Base-by-base conservation (phyloP, 2,329 filamentous ascomycete species). In the Neonectria ditissima region DNA sequence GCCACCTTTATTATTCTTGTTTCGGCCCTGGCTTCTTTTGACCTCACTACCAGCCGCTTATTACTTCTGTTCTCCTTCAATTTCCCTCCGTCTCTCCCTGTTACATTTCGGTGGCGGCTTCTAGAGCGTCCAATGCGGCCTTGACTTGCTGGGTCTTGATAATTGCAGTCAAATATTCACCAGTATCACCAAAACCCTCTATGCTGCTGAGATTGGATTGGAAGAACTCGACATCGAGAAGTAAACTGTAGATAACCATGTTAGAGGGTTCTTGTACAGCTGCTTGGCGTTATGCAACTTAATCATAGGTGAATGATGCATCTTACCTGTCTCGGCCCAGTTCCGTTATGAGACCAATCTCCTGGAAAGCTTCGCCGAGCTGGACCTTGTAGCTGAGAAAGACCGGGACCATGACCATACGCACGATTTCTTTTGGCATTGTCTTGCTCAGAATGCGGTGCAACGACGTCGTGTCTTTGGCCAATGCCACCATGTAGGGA, bases 391-490 rank as follows among this genome's bases (percentile, higher is more conserved):
- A 97, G 76, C 88, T 93, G 39, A 86, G 83, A 77, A 97, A 97
- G 1, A 97, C 93, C 1, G 92, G 91, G 18, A 85, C 82, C 92
- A 97, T 97, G 73, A 97, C 97, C 80, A 92, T 88, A 57, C 86
- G 84, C 2, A 97, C 90, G 1, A 91, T 90, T 57, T 86, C 84
- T 67, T 96, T 92, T 0, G 91, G 90, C 24, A 97, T 82, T 76
- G 97, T 91, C 75, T 93, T 94, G 64, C 87, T 90, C 64, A 97
- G 83, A 10, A 96, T 94, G 58, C 93, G 90, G 74, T 97, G 91
- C 65, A 97, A 81, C 1, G 91, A 95, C 4, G 88, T 88, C 0
- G 94, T 97, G 74, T 97, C 94, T 76, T 94, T 97, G 9, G 89
- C 90, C 57, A 97, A 79, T 1, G 89, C 94, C 79, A 97, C 94